Conservation (phyloP, 345 rosid genomes). For the Citrus hindsii region DNA sequence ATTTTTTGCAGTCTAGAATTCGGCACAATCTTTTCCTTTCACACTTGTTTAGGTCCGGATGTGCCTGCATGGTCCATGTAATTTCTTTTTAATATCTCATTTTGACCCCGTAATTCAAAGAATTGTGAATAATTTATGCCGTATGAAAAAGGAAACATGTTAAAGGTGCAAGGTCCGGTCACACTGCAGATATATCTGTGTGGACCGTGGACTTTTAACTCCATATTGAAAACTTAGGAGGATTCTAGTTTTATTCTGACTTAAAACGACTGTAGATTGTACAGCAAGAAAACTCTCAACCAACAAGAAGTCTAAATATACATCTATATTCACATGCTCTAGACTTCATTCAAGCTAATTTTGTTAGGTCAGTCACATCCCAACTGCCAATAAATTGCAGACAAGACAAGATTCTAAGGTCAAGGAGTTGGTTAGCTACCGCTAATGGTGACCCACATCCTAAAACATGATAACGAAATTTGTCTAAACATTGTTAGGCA, state of each 20-base stretch:
- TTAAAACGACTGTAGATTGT: background rate
- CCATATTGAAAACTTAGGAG: background rate
- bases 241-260: background rate
- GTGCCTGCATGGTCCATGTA: slow-evolving; percentile 45
- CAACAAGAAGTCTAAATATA: background rate
- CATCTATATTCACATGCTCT: background rate
- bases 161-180: background rate
- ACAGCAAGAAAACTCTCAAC: background rate
- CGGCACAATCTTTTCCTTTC: slow-evolving; percentile 84
- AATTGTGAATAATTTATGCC: background rate
- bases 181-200: background rate
- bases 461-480: slow-evolving; percentile 22
- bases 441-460: slow-evolving; percentile 33
- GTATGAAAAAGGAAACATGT: background rate
- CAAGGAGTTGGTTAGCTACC: slow-evolving; percentile 56
- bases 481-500: slow-evolving; percentile 7
- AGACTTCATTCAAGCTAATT: slow-evolving; percentile 10
- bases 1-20: slow-evolving; percentile 87
- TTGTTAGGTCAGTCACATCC: slow-evolving; percentile 32
- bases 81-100: background rate
- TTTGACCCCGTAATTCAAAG: background rate
- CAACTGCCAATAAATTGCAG: slow-evolving; percentile 21
- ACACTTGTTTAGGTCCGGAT: slow-evolving; percentile 72
- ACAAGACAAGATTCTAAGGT: slow-evolving; percentile 25
- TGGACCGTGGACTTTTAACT: background rate